Conservation (phyloP, 106 monocot species). For the Agapanthus africanus region DNA sequence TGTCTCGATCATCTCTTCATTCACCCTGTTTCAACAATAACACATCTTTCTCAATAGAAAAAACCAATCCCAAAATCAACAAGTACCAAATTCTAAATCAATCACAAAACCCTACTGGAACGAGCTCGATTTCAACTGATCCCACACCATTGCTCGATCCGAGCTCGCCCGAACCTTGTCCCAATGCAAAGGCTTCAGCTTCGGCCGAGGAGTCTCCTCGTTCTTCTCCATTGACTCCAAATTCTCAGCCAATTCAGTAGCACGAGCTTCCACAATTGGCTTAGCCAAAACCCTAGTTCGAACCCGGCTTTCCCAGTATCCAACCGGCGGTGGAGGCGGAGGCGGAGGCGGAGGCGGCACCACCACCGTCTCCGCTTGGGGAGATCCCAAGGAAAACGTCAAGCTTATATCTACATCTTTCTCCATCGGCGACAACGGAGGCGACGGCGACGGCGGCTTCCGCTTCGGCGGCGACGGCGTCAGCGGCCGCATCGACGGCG, state of each 20-base stretch:
- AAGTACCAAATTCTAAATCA: not conserved
- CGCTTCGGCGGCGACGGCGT: slow-evolving; percentile 35
- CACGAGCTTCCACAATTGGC: not conserved
- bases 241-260: slow-evolving; percentile 1
- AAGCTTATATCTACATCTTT: not conserved
- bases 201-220: slow-evolving; percentile 34
- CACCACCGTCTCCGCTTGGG: not conserved
- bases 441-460: slow-evolving; percentile 33
- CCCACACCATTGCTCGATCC: slow-evolving; percentile 85
- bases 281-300: not conserved
- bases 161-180: slow-evolving; percentile 74
- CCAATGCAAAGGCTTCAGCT: slow-evolving; percentile 76
- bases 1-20: slow-evolving; percentile 93
- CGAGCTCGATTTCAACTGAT: slow-evolving; percentile 88
- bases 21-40: slow-evolving; percentile 35
- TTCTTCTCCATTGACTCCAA: slow-evolving; percentile 14
- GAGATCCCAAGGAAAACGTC: slow-evolving; percentile 3
- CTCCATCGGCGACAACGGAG: slow-evolving; percentile 25
- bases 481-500: slow-evolving; percentile 26
- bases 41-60: not conserved
- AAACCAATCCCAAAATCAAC: not conserved
- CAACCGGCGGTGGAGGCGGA: slow-evolving; percentile 38
- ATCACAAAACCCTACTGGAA: slow-evolving; percentile 47
- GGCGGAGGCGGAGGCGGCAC: slow-evolving; percentile 20
- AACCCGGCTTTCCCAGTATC: slow-evolving; percentile 31